Conservation (phyloP, 176 grass and related monocot species). For the Hsuehochloa calcarea region DNA sequence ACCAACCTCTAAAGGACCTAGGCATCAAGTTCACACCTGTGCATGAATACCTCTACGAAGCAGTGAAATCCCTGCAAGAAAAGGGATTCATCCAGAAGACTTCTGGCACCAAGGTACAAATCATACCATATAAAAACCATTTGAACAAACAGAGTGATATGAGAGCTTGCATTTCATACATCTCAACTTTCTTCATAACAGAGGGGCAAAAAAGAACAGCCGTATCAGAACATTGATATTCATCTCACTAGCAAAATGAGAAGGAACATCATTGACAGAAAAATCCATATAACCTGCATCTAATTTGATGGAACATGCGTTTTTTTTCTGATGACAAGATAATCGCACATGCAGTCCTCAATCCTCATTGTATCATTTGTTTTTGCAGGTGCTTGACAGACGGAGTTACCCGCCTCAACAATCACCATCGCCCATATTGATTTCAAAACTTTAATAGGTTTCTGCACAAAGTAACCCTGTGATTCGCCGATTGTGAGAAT, state of each 20-base stretch:
- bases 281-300: neutral
- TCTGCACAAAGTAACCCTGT: neutral
- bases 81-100: constrained; percentile 43
- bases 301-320: neutral
- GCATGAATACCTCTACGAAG: constrained; percentile 43
- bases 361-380: constrained; percentile 13
- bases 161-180: neutral
- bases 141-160: neutral
- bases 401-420: neutral
- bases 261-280: neutral
- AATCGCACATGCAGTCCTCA: neutral
- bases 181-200: neutral
- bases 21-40: constrained; percentile 48
- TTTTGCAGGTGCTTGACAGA: constrained; percentile 29
- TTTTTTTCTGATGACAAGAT: neutral
- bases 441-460: constrained; percentile 42
- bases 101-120: constrained; percentile 23
- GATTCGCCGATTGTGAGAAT: neutral
- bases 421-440: neutral
- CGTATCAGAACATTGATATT: neutral
- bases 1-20: constrained; percentile 54
- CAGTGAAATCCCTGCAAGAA: constrained; percentile 47
- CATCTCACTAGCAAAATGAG: neutral
- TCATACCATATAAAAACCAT: neutral
- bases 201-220: neutral